Base-by-base conservation (phyloP, 2,329 filamentous ascomycete genomes). In the Keithomyces neogunnii region DNA sequence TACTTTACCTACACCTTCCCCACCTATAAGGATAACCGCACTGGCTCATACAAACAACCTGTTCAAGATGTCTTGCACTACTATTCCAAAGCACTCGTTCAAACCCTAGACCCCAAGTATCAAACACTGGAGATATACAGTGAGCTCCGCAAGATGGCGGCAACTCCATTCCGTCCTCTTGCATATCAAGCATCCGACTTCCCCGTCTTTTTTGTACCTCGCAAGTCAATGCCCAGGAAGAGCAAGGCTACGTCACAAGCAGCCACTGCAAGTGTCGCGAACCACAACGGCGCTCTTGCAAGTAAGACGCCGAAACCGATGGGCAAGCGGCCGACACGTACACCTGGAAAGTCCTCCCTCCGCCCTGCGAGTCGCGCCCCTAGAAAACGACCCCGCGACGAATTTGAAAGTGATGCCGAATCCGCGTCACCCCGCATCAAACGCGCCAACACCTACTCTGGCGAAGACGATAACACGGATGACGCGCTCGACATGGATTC, bases 361-460 rank as follows among this genome's bases (percentile, higher is more conserved):
- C 53, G 48, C n/a, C 53, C 51, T 13, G 36, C 46, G 13, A 65
- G 66, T 1, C 60, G 67, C 0, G 62, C 65, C 11, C 65, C 69
- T 6, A 74, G 72, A 56, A 80, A 79, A 53, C 71, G 76, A 8
- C 58, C 65, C n/a, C 66, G 64, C 28, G 62, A 65, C 3, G 64
- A 67, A 29, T 57, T 71, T 7, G 70, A 70, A 10, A 66, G 64
- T 47, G 72, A 70, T 13, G 64, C 66, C n/a, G 67, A 71, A 5
- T 54, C 65, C 1, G 67, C 66, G 49, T 55, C 60, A 36, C 67
- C 69, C 30, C 62, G 58, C 1, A 57, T 62, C 5, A 73, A 71
- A 56, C 65, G 53, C 26, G 68, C 64, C 0, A 64, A 69, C 19
- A 19, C 19, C 38, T 68, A 62, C 49, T 64, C 68, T 39, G 58